A percentile compares a stretch with the other conserved stretches of the same genome.
Evolutionary conservation across 1,284 basidiomycete genomes (phyloP).

Genomic region (Cystobasidium sp.): DNA sequence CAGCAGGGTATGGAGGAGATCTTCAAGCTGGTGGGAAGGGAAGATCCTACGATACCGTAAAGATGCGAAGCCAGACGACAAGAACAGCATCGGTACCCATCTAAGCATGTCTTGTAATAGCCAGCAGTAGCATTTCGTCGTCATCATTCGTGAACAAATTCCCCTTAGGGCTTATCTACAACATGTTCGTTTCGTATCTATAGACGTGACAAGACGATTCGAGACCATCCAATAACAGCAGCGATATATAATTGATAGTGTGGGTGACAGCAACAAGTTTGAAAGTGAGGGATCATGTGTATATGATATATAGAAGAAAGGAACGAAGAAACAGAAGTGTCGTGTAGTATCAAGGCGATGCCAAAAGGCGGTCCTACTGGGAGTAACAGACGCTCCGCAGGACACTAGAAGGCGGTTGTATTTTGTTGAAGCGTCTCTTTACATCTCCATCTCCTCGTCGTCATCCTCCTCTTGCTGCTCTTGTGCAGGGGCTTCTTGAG

Average conservation of each 20-base stretch:
- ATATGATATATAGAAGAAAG: background rate
- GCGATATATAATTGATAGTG: background rate
- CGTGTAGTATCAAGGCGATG: background rate
- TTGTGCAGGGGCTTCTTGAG: background rate
- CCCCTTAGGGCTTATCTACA: background rate
- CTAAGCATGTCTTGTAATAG: too few species aligned
- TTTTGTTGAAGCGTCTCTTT: background rate
- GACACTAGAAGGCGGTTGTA: background rate
- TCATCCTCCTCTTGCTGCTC: constrained; percentile 1
- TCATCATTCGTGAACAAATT: background rate
- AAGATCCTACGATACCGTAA: too few species aligned
- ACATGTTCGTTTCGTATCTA: background rate
- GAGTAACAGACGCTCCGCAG: background rate
- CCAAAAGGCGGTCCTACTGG: constrained; percentile 5
- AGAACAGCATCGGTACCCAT: too few species aligned
- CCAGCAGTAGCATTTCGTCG: too few species aligned
- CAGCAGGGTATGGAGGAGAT: background rate
- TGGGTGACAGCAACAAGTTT: constrained; percentile 5
- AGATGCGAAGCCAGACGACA: too few species aligned
- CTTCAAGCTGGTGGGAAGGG: too few species aligned
- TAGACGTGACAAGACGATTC: background rate
- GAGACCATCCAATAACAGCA: constrained; percentile 9
- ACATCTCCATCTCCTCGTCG: constrained; percentile 27
- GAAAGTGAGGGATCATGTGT: background rate
- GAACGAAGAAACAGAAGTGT: constrained; percentile 5